These are phyloP conservation scores for Kwoniella shivajii DNA, from an alignment of 1,284 basidiomycete genomes.

Conservation along the genomic window DNA sequence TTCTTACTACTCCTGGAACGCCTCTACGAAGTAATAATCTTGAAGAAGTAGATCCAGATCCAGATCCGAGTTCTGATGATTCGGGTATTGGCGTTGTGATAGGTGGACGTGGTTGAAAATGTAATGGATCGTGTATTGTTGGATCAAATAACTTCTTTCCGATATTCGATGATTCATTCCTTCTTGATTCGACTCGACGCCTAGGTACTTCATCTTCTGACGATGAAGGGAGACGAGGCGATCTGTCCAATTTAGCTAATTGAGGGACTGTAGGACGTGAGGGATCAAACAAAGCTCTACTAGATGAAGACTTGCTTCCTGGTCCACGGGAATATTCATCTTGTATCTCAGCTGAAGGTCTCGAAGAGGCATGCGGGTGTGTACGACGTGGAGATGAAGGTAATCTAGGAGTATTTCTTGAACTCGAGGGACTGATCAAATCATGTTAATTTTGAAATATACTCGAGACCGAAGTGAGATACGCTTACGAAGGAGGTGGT, in stretches of 20 bases:
- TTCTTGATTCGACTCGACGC: conserved; percentile 2
- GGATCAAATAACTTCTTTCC: conserved; percentile 58
- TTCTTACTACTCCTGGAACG: conserved; percentile 12
- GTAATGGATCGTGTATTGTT: conserved; percentile 56
- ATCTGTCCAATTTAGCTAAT: conserved; percentile 4
- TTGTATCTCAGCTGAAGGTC: conserved; percentile 8
- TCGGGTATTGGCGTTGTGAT: background rate
- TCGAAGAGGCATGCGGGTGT: background rate
- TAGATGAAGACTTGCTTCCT: background rate
- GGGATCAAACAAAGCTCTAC: conserved; percentile 29
- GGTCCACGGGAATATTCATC: conserved; percentile 19
- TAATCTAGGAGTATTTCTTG: background rate
- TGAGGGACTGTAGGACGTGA: conserved; percentile 15
- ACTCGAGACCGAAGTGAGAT: too few species aligned
- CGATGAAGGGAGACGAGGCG: conserved; percentile 9
- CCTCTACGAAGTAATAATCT: conserved; percentile 20
- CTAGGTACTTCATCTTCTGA: conserved; percentile 2
- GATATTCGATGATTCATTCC: conserved; percentile 7
- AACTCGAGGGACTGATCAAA: conserved; percentile 5
- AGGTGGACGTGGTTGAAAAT: conserved; percentile 38
- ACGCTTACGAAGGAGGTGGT: conserved; percentile 8
- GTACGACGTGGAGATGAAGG: background rate
- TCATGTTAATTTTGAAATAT: background rate
- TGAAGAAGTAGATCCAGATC: conserved; percentile 1
- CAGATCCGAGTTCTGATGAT: conserved; percentile 11